Conservation (phyloP, 1,284 basidiomycete species). For the Flammula alnicola region DNA sequence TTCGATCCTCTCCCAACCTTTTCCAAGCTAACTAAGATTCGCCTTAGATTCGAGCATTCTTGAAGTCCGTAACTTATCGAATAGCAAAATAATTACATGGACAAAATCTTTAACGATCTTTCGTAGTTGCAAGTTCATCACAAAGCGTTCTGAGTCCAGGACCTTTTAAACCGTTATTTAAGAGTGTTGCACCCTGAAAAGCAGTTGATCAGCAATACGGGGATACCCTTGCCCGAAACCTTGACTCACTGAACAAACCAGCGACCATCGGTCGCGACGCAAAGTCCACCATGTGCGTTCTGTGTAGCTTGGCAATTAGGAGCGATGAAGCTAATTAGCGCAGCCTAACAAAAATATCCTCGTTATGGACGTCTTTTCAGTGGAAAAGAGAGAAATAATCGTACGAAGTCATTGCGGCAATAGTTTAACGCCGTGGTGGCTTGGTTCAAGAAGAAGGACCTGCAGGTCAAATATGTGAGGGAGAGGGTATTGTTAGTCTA, state of each 20-base stretch:
- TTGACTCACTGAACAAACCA: conserved; percentile 24
- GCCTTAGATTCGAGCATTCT: no score
- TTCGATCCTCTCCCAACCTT: no score
- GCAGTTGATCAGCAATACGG: background rate
- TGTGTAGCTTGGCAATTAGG: conserved; percentile 36
- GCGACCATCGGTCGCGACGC: conserved; percentile 16
- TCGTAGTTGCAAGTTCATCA: no score
- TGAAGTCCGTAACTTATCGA: no score
- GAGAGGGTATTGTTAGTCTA: conserved; percentile 34
- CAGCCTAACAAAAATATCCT: conserved; percentile 31
- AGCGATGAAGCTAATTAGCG: conserved; percentile 44
- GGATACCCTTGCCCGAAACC: background rate
- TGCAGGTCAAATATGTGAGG: conserved; percentile 39
- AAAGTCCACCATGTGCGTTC: conserved; percentile 22
- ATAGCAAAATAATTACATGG: no score
- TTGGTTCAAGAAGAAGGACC: conserved; percentile 45
- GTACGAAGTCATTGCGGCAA: conserved; percentile 44
- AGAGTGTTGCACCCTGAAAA: conserved; percentile 13
- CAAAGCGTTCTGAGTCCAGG: no score
- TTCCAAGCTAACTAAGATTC: no score
- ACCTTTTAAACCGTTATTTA: no score
- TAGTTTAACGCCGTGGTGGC: conserved; percentile 34
- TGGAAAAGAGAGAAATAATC: background rate
- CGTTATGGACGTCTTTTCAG: background rate
- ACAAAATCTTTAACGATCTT: no score